Conservation (phyloP, 371 early-diverging fungal genomes). For the Blakeslea trispora region DNA sequence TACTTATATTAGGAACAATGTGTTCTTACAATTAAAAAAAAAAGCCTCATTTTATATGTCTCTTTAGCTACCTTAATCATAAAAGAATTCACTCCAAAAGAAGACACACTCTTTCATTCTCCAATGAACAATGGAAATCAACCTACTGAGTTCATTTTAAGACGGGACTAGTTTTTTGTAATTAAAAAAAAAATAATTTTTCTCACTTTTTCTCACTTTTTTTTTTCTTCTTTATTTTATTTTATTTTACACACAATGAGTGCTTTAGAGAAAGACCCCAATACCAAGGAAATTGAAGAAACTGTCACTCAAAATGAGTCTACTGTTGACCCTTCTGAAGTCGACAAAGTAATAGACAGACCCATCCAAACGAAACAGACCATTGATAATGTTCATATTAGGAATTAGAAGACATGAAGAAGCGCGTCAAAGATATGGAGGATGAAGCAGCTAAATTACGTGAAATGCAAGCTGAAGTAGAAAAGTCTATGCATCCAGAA, state of each 20-base stretch:
- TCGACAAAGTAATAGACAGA: conserved; percentile 51
- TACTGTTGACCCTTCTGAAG: conserved; percentile 25
- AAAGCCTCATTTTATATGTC: no score
- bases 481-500: conserved; percentile 73
- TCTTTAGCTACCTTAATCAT: no score
- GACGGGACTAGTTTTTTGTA: not conserved
- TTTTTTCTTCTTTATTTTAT: conserved; percentile 62
- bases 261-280: conserved; percentile 13
- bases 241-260: conserved; percentile 10
- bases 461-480: conserved; percentile 89
- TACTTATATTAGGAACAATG: no score
- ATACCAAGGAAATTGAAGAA: conserved; percentile 4
- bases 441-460: conserved; percentile 93
- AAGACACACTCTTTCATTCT: no score
- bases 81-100: no score
- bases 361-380: no score
- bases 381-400: conserved; percentile 10
- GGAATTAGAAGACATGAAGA: conserved; percentile 86
- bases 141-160: no score
- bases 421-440: conserved; percentile 90
- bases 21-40: no score
- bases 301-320: conserved; percentile 6
- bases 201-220: not conserved
- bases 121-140: no score
- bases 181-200: no score